These are phyloP conservation scores for Rhodocollybia butyracea DNA, from an alignment of 768 basidiomycete genomes.

Conservation along the genomic window DNA sequence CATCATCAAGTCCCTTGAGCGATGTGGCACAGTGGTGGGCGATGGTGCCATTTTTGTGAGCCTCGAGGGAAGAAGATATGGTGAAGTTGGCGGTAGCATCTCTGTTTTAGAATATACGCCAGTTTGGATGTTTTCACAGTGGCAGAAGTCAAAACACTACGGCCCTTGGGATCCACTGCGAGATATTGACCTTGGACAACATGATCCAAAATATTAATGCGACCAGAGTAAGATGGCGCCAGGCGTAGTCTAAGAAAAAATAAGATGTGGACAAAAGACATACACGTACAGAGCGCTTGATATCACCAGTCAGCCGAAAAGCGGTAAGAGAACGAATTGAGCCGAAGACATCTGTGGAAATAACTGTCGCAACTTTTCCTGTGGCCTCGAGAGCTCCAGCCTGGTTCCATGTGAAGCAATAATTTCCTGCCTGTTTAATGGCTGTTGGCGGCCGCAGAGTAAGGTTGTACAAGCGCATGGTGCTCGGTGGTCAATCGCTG, in stretches of 20 bases:
- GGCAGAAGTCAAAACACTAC: slow-evolving; percentile 91
- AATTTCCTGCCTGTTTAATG: slow-evolving; percentile 88
- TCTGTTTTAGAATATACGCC: slow-evolving; percentile 95
- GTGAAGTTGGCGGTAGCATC: slow-evolving; percentile 97
- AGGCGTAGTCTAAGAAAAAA: slow-evolving; percentile 87
- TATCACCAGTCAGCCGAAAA: slow-evolving; percentile 94
- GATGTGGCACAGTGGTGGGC: slow-evolving; percentile 95
- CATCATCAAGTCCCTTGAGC: slow-evolving; percentile 94
- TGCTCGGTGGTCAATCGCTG: slow-evolving; percentile 14
- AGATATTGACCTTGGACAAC: slow-evolving; percentile 97
- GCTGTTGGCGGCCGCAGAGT: slow-evolving; percentile 90
- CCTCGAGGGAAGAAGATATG: slow-evolving; percentile 96
- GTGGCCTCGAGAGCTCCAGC: slow-evolving; percentile 90
- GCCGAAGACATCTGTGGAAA: slow-evolving; percentile 87
- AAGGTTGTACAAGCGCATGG: slow-evolving; percentile 94
- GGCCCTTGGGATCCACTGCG: slow-evolving; percentile 93
- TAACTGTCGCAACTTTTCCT: slow-evolving; percentile 81
- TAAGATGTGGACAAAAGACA: slow-evolving; percentile 32
- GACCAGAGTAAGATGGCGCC: slow-evolving; percentile 98
- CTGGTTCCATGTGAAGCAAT: slow-evolving; percentile 89
- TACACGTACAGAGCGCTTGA: slow-evolving; percentile 47
- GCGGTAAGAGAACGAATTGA: slow-evolving; percentile 86
- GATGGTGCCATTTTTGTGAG: slow-evolving; percentile 94
- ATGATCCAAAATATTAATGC: slow-evolving; percentile 94
- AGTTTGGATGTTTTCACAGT: slow-evolving; percentile 96